These are phyloP conservation scores for Hygrophoropsis aurantiaca DNA, from an alignment of 768 basidiomycete genomes.

Conservation along the genomic window DNA sequence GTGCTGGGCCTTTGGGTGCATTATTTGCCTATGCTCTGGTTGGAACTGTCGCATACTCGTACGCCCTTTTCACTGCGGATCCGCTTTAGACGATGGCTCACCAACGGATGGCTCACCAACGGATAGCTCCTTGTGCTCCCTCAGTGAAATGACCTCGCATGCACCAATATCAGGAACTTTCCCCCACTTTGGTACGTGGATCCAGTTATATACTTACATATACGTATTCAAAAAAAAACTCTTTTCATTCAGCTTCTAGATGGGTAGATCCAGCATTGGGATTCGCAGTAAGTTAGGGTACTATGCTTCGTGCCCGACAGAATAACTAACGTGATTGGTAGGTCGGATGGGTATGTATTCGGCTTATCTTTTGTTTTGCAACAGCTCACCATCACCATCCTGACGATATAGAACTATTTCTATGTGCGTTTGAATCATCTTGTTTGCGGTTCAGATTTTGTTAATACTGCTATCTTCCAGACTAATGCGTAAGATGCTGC, in stretches of 20 bases:
- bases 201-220: neutral
- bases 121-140: conserved; percentile 53
- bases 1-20: conserved; percentile 66
- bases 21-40: conserved; percentile 61
- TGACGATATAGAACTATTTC: conserved; percentile 51
- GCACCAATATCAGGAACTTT: conserved; percentile 77
- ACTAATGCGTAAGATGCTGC: conserved; percentile 1
- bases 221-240: neutral
- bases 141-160: conserved; percentile 76
- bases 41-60: conserved; percentile 64
- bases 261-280: conserved; percentile 64
- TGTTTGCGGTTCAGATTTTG: neutral
- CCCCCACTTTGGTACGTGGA: conserved; percentile 59
- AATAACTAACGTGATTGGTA: neutral
- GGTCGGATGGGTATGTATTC: conserved; percentile 11
- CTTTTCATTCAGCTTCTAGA: conserved; percentile 38
- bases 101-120: no score
- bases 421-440: conserved; percentile 31
- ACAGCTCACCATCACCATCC: conserved; percentile 27
- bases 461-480: neutral
- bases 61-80: conserved; percentile 30
- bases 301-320: neutral
- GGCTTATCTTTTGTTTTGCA: neutral
- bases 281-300: conserved; percentile 48
- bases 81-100: conserved; percentile 18